Evolutionary conservation across 2,329 filamentous ascomycete species (phyloP).

Genomic region (Didymellaceae sp.): DNA sequence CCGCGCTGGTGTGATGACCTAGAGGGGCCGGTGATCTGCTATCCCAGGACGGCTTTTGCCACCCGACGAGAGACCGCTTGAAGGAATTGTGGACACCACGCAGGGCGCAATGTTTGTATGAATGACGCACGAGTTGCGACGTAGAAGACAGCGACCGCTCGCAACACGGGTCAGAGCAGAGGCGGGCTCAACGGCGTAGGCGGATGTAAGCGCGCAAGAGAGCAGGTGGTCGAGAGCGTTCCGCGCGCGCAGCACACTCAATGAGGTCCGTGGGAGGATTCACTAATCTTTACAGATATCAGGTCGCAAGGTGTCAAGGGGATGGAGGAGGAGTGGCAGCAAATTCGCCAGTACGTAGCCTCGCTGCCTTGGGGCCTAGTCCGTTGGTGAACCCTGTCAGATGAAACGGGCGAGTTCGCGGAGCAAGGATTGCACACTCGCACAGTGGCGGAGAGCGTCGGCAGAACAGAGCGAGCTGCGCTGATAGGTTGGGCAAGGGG

Average conservation of each 20-base stretch:
- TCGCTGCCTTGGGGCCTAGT: slow-evolving; percentile 16
- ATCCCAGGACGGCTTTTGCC: slow-evolving; percentile 10
- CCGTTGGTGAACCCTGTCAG: slow-evolving; percentile 17
- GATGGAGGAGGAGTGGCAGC: slow-evolving; percentile 22
- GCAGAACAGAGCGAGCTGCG: slow-evolving; percentile 12
- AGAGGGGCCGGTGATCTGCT: slow-evolving; percentile 7
- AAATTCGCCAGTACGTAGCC: slow-evolving; percentile 21
- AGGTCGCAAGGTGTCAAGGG: slow-evolving; percentile 12
- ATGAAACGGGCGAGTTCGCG: slow-evolving; percentile 26
- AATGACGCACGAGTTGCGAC: slow-evolving; percentile 22
- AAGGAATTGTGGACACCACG: slow-evolving; percentile 6
- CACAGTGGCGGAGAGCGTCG: slow-evolving; percentile 22
- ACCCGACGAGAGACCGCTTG: slow-evolving; percentile 8
- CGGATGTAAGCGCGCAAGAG: slow-evolving; percentile 1
- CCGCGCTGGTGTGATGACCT: neutral
- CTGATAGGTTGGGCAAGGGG: slow-evolving; percentile 21
- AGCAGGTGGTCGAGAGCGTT: slow-evolving; percentile 8
- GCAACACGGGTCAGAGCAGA: slow-evolving; percentile 20
- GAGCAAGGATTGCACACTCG: slow-evolving; percentile 22
- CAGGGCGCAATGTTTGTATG: slow-evolving; percentile 3
- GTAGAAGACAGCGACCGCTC: slow-evolving; percentile 7
- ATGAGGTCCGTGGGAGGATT: slow-evolving; percentile 9
- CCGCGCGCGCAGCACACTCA: slow-evolving; percentile 17
- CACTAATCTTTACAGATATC: neutral
- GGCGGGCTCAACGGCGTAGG: slow-evolving; percentile 4